Evolutionary conservation across 139 green algal genomes (phyloP), one percentile per base, ranked within the genome.

Genomic region (Monoraphidium neglectum): DNA sequence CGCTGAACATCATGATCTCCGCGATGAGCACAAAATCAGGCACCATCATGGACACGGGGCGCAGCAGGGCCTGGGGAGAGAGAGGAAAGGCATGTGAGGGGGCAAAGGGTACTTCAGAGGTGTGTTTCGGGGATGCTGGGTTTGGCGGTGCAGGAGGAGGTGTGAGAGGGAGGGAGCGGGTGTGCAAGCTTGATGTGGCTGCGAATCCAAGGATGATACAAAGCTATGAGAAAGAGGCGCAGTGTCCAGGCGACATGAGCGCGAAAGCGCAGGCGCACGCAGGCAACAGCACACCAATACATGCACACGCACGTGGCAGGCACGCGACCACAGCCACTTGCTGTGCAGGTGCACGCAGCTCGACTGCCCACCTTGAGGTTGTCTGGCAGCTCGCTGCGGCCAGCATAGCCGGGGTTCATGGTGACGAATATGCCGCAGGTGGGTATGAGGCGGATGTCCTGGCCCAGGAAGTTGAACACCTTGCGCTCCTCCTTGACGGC

Each of bases 361-460:
- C 89, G 15, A 81, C 43, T 51, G 43, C 43, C 8, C 43, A 12
- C 43, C 86, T 98, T 98, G 24, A 98, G 77, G 13, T 91, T 96
- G 79, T 98, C 94, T 49, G 94, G 94, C 74, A 98, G 86, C 88
- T 98, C 94, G 28, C 93, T 91, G 85, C 67, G 88, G 77, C 49
- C 80, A 67, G 89, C 86, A 80, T 98, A 98, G 33, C 94, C 94
- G 30, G 94, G 94, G 83, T 98, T 98, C 94, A 98, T 98, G n/a
- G 94, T 98, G 84, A 98, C 97, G 82, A 96, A 97, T 47, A 93
- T 90, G 92, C 96, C 97, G 54, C 92, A 88, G 1, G 84, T 90
- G 33, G 77, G 83, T 63, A 77, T 79, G 32, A 95, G 75, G 26
- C 36, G 43, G 74, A 95, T 90, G 81, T 95, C 90, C 21, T 91